Evolutionary conservation across 2,329 filamentous ascomycete species (phyloP), one percentile per base, ranked within the genome.

Genomic region (Penicillium sp.): DNA sequence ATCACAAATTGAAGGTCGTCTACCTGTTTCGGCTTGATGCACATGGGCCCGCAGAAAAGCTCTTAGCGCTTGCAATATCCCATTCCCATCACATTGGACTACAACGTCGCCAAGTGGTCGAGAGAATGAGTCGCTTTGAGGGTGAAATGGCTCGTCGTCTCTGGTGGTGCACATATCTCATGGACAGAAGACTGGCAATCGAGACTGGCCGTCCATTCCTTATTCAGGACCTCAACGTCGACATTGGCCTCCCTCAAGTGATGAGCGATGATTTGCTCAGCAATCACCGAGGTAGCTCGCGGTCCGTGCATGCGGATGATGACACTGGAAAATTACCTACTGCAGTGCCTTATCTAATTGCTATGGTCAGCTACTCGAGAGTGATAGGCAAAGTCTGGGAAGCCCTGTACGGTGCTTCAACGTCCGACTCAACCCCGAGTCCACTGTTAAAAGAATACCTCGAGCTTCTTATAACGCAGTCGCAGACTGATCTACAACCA

Each of bases 101-200:
- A 2, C 64, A 66, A n/a, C 55, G 62, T 31, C 47, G 55, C 4
- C 57, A 56, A 46, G 57, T 60, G 3, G 45, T 63, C 1, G 40
- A 53, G 13, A n/a, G 13, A 5, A 57, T 63, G 54, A 18, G 43
- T 13, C 38, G 38, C 1, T 64, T 59, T 21, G 45, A 60, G 1
- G 45, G 50, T 27, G 66, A 71, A 40, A 65, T 69, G 57, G 41
- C 46, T 32, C 66, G 68, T 18, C 60, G 67, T 3, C 47, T 71
- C 1, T 70, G 67, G 53, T 71, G 68, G 68, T 64, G 64, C 38
- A 55, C 68, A 1, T 66, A 66, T 36, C 34, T 61, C 2, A 42
- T 67, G 46, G 64, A 67, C 41, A 55, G 65, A 24, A 48, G 64
- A 48, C 16, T 67, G 18, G 56, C 64, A 5, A 61, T 67, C 32